Evolutionary conservation across 1,139 yeast species (phyloP), one percentile per base, ranked within the genome.

Genomic region (Blastobotrys arbuscula): DNA sequence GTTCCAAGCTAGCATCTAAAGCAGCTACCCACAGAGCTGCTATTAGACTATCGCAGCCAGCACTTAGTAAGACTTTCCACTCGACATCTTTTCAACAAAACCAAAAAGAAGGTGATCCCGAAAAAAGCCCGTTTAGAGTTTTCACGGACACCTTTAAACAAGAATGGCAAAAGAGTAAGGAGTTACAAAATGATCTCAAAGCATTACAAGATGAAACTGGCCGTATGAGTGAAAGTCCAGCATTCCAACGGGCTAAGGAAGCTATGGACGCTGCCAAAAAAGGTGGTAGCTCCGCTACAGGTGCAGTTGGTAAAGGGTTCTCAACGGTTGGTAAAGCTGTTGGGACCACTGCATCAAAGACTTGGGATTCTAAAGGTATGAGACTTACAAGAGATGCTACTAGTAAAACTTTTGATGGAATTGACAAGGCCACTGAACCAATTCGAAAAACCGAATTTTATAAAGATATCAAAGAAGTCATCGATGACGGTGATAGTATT

Each of bases 141-240:
- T 94, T 94, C 66, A 80, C 88, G 55, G 95, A 92, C 54, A 92
- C 98, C 1, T 94, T 94, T 73, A 83, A 77, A 65, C 75, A 76
- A 52, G 99, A 94, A 70, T 92, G 96, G 80, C 81, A 85, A 65
- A 90, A 92, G 68, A 84, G 92, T 45, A 78, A 78, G 60, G 98
- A 94, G 65, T 76, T 94, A 53, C 95, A 92, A 64, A 89, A 87
- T 52, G 88, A 89, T 61, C 88, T 94, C 63, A 92, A 92, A 68
- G 96, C 96, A 13, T 76, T 94, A 51, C 96, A 89, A 66, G 97
- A 92, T 68, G 97, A 95, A 59, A 88, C 97, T 2, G 98, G 97
- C 35, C 81, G 90, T 61, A 79, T 94, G 66, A 89, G 96, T 30
- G 98, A 92, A 58, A 83, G 94, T 44, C 97, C 90, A 50, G 95